phyloP scores from a whole-genome alignment of 192 early-diverging fungal species.

The Entomortierella chlamydospora region DNA sequence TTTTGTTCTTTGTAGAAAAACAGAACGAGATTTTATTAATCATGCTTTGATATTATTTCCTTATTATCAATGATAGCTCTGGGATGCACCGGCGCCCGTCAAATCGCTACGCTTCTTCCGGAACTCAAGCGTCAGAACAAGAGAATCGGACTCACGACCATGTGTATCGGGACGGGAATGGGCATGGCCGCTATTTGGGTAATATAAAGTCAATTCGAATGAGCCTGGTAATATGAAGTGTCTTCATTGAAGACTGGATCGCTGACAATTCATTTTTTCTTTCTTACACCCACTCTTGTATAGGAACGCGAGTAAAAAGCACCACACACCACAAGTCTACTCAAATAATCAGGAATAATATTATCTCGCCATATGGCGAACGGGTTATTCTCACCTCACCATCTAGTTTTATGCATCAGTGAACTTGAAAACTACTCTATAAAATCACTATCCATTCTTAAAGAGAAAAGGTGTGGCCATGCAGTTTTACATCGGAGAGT shows the following conservation, averaged over 20 bases:
- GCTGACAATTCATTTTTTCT: neutral
- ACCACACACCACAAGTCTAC: no score
- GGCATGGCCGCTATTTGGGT: slow-evolving; percentile 27
- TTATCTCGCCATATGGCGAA: no score
- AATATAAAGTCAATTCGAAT: neutral
- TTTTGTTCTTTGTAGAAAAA: neutral
- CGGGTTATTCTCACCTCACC: no score
- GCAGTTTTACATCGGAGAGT: no score
- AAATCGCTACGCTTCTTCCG: slow-evolving; percentile 92
- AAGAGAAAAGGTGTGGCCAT: no score
- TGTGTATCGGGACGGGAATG: slow-evolving; percentile 58
- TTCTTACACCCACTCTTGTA: neutral
- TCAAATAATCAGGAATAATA: no score
- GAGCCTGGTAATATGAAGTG: neutral
- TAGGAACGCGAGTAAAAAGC: slow-evolving; percentile 3
- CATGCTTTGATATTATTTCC: slow-evolving; percentile 76
- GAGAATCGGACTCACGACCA: slow-evolving; percentile 51
- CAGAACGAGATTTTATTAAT: no score
- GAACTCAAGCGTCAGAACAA: slow-evolving; percentile 69
- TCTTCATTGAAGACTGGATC: neutral
- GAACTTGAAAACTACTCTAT: no score
- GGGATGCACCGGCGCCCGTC: slow-evolving; percentile 93
- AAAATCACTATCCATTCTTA: no score
- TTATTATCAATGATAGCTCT: slow-evolving; percentile 74
- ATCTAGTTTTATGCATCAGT: no score